A percentile compares a stretch with the other conserved stretches of the same genome.
phyloP scores from a whole-genome alignment of 2,329 filamentous ascomycete species.

The Clonostachys byssicola region DNA sequence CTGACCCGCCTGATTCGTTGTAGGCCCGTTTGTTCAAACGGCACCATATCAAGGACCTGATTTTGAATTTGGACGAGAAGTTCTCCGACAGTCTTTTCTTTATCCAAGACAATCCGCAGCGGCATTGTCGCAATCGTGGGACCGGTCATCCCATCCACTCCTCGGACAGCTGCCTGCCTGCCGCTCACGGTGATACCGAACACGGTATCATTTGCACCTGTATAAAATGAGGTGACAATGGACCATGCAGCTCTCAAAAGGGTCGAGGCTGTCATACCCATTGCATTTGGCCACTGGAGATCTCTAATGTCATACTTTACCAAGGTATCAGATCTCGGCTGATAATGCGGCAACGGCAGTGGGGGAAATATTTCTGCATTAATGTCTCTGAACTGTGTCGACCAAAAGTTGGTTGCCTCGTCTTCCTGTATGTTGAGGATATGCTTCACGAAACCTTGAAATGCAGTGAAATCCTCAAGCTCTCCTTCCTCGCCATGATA shows the following conservation, averaged over 20 bases:
- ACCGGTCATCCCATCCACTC: slow-evolving; percentile 13
- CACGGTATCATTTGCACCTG: slow-evolving; percentile 19
- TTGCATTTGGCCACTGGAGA: no score
- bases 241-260: slow-evolving; percentile 14
- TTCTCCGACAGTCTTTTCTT: slow-evolving; percentile 17
- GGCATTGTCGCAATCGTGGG: slow-evolving; percentile 19
- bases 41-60: slow-evolving; percentile 6
- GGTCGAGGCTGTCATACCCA: slow-evolving; percentile 6
- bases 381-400: neutral
- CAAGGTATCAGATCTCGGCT: neutral
- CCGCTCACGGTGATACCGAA: slow-evolving; percentile 16
- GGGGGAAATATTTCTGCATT: neutral
- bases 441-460: slow-evolving; percentile 5
- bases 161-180: slow-evolving; percentile 11
- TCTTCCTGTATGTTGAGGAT: slow-evolving; percentile 1
- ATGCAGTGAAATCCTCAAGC: no score
- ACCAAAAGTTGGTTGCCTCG: slow-evolving; percentile 5
- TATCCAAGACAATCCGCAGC: slow-evolving; percentile 16
- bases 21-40: slow-evolving; percentile 9
- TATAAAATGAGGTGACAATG: slow-evolving; percentile 25
- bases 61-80: slow-evolving; percentile 28
- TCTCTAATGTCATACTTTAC: no score
- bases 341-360: neutral
- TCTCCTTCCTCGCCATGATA: no score
- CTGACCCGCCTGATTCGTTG: slow-evolving; percentile 4